phyloP scores from a whole-genome alignment of 2,329 filamentous ascomycete genomes.

The Colletotrichum agaves region DNA sequence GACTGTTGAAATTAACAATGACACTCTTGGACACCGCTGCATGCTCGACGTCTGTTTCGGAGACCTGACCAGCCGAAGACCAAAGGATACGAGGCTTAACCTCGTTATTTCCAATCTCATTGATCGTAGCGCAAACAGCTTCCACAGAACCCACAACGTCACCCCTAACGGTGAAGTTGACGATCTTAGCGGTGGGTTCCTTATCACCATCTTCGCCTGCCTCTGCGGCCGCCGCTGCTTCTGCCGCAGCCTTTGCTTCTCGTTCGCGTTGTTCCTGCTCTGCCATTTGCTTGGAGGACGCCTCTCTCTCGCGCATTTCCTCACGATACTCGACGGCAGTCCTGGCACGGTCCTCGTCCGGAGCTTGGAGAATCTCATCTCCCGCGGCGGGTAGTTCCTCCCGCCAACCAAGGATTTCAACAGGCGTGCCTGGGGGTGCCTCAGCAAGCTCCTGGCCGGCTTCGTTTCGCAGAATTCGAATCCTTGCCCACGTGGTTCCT shows the following conservation, averaged over 20 bases:
- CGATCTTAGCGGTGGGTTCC: conserved; percentile 56
- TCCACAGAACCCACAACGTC: conserved; percentile 96
- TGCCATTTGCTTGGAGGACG: conserved; percentile 85
- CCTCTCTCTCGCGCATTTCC: conserved; percentile 76
- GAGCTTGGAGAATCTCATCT: conserved; percentile 86
- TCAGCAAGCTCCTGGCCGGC: conserved; percentile 77
- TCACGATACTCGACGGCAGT: conserved; percentile 80
- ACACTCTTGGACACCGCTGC: conserved; percentile 80
- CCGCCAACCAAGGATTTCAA: conserved; percentile 95
- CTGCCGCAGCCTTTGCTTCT: conserved; percentile 56
- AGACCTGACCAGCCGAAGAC: conserved; percentile 80
- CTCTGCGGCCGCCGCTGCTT: conserved; percentile 49
- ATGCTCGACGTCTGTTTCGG: conserved; percentile 89
- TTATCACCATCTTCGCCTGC: conserved; percentile 51
- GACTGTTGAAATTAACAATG: conserved; percentile 88
- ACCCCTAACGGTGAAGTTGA: conserved; percentile 90
- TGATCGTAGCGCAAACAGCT: conserved; percentile 82
- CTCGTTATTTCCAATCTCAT: conserved; percentile 85
- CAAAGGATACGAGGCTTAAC: conserved; percentile 81
- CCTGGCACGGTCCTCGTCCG: conserved; percentile 81
- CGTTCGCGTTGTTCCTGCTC: conserved; percentile 73
- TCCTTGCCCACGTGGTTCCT: conserved; percentile 86
- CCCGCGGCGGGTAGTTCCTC: conserved; percentile 84
- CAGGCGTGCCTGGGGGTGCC: conserved; percentile 87
- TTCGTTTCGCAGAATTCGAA: conserved; percentile 88